Evolutionary conservation across 208 protist species (phyloP).

Genomic region (Trypanosoma mega): DNA sequence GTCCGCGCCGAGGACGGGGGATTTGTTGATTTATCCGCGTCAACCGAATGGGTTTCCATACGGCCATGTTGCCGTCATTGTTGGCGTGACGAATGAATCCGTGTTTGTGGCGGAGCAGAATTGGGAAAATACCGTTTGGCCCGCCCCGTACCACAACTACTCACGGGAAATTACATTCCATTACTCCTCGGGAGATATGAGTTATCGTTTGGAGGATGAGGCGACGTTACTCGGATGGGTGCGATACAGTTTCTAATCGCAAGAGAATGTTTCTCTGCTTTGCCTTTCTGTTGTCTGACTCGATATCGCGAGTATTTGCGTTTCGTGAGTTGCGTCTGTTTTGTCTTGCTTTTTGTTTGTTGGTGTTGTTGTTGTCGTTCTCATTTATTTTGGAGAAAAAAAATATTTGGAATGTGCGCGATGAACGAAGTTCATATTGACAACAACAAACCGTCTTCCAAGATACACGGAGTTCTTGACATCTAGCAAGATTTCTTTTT

Average conservation of each 20-base stretch:
- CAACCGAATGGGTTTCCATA: slow-evolving; percentile 42
- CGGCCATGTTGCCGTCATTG: slow-evolving; percentile 81
- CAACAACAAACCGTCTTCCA: not conserved
- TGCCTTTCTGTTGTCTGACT: not conserved
- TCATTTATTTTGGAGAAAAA: not conserved
- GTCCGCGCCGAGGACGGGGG: slow-evolving; percentile 37
- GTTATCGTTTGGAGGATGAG: slow-evolving; percentile 32
- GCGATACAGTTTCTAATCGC: slow-evolving; percentile 28
- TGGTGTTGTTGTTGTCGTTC: not conserved
- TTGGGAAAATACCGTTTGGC: slow-evolving; percentile 71
- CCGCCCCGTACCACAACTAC: slow-evolving; percentile 71
- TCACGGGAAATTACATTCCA: slow-evolving; percentile 30
- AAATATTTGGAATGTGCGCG: not conserved
- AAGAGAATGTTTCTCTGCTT: slow-evolving; percentile 3
- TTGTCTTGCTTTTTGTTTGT: not conserved
- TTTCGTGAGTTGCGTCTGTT: not conserved
- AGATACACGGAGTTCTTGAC: no score
- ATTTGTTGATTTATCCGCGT: slow-evolving; percentile 74
- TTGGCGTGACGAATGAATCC: slow-evolving; percentile 29
- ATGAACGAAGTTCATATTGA: not conserved
- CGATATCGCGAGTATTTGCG: not conserved
- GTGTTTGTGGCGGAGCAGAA: slow-evolving; percentile 85
- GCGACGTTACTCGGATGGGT: slow-evolving; percentile 41
- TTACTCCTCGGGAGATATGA: not conserved
- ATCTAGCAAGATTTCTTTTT: no score